Evolutionary conservation across 164 flowering plant species (phyloP), one percentile per base, ranked within the genome.

Genomic region (Cinnamomum micranthum): DNA sequence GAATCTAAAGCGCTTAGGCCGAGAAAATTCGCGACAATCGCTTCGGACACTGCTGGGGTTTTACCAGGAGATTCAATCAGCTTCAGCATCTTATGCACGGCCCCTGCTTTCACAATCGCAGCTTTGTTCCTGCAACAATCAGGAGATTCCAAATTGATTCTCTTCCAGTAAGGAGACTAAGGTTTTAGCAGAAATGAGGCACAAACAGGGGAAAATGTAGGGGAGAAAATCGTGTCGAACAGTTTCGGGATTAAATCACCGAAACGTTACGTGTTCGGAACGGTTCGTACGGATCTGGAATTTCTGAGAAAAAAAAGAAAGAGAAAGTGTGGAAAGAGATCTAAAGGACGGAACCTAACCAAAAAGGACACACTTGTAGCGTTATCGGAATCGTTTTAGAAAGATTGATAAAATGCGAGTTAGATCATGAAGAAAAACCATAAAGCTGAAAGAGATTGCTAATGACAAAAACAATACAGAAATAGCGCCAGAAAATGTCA

Each of bases 61-160:
- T 73, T n/a, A 71, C 78, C 25, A 77, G 84, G 77, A 23, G 90
- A 76, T 60, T 87, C 88, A 19, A 89, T 80, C 2, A 92, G 84
- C 78, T 84, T 87, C 50, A 95, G 81, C 95, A 95, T 93, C 82
- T 91, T 91, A 79, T 95, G 97, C 55, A 95, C 84, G 35, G 91
- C 94, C 27, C 99, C 99, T 5, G 97, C 96, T 81, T 91, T 89
- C 2, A 93, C 97, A 80, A 95, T 92, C 74, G 99, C 99, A 7
- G 92, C 96, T 83, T 93, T 95, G 82, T 95, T 95, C 85, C 99
- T 95, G 86, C 71, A 76, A 23, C 4, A 60, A 17, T 31, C 47
- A 23, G 31, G 12, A 64, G 28, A 64, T 64, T 64, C 7, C 25
- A 64, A 4, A 15, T 14, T 52, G 20, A 52, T 52, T 12, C 5